phyloP scores from a whole-genome alignment of 73 alveolate species.

The Effrenium voratum region DNA sequence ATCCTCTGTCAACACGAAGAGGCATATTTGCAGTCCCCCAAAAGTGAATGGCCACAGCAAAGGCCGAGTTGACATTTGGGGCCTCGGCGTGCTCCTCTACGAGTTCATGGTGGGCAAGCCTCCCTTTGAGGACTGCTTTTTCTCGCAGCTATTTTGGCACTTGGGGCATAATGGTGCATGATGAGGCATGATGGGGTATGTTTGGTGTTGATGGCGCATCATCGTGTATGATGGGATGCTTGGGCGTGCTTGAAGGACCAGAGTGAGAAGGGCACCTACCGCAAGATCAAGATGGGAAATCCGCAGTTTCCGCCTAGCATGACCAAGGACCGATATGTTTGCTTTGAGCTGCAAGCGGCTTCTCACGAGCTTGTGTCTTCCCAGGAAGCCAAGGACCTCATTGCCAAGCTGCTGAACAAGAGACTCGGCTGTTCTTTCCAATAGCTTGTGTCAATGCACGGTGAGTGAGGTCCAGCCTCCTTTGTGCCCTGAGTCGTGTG shows the following conservation, averaged over 20 bases:
- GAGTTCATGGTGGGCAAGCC: constrained; percentile 96
- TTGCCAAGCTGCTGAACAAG: constrained; percentile 94
- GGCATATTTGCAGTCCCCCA: too few species aligned
- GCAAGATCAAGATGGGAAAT: constrained; percentile 94
- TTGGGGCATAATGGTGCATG: too few species aligned
- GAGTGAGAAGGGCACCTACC: constrained; percentile 92
- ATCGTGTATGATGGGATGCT: not conserved
- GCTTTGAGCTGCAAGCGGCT: not conserved
- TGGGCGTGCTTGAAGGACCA: constrained; percentile 34
- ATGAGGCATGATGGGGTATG: too few species aligned
- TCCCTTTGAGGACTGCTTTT: constrained; percentile 95
- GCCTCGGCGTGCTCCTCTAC: constrained; percentile 95
- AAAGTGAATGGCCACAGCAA: too few species aligned
- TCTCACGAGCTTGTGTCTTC: not conserved
- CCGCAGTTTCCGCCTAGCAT: constrained; percentile 55
- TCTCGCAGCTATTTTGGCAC: too few species aligned
- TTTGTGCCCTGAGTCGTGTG: not conserved
- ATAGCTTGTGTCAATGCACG: not conserved
- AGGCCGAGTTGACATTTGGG: constrained; percentile 98
- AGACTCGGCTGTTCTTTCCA: not conserved
- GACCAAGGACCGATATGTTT: constrained; percentile 37
- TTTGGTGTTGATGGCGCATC: too few species aligned
- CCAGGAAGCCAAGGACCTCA: constrained; percentile 92
- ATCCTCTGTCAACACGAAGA: too few species aligned
- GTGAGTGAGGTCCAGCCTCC: not conserved